Conservation (phyloP, 2,329 filamentous ascomycete genomes). For the Fusarium sp. region DNA sequence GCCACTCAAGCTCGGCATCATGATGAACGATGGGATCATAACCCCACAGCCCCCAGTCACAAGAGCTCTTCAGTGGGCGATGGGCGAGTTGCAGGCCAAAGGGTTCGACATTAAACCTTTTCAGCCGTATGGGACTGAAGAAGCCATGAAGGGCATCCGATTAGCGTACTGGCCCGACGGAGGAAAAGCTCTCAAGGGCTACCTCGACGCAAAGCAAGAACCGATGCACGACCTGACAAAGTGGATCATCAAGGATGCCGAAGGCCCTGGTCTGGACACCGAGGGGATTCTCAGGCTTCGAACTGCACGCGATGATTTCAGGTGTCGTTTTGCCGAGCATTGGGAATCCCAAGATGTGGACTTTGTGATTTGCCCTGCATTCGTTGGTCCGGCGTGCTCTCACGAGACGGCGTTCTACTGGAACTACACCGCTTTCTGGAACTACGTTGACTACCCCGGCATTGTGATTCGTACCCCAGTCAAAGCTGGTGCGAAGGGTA, state of each 20-base stretch:
- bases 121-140: slow-evolving; percentile 12
- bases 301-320: slow-evolving; percentile 47
- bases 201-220: slow-evolving; percentile 45
- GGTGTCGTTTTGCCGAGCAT: slow-evolving; percentile 50
- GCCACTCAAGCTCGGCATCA: slow-evolving; percentile 58
- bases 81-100: neutral
- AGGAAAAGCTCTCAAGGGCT: slow-evolving; percentile 26
- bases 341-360: slow-evolving; percentile 55
- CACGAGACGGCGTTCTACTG: slow-evolving; percentile 55
- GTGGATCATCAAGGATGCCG: slow-evolving; percentile 40
- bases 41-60: slow-evolving; percentile 56
- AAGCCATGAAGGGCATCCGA: slow-evolving; percentile 33
- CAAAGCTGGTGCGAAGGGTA: slow-evolving; percentile 21
- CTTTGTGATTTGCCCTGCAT: slow-evolving; percentile 46
- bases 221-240: slow-evolving; percentile 49
- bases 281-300: slow-evolving; percentile 47
- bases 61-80: slow-evolving; percentile 55
- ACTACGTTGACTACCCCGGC: slow-evolving; percentile 55
- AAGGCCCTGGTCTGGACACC: slow-evolving; percentile 13
- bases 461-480: slow-evolving; percentile 53
- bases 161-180: slow-evolving; percentile 47
- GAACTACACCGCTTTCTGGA: slow-evolving; percentile 55
- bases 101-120: slow-evolving; percentile 29
- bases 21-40: slow-evolving; percentile 55
- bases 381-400: slow-evolving; percentile 49